Base-by-base conservation (phyloP, 768 basidiomycete genomes). In the Russula sp. region DNA sequence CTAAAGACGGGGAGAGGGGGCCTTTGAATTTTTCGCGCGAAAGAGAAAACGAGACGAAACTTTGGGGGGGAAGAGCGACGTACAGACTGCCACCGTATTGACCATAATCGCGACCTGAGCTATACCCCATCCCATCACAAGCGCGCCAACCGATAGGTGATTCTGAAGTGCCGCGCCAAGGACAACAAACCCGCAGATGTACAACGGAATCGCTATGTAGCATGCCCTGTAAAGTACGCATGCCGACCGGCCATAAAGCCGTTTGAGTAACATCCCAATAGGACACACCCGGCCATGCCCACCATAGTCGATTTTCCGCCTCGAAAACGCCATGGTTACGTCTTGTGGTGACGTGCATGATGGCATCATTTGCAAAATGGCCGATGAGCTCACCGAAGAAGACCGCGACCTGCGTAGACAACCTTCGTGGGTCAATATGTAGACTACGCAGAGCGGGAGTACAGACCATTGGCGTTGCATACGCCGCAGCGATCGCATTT, bases 101-200 rank as follows among this genome's bases (percentile, higher is more conserved):
- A 86, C 77, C 77, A 86, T 79, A 58, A 81, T 71, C 0, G 80
- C 75, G 3, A 83, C 72, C 61, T 83, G 76, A 0, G 83, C 79
- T 56, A 86, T 79, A 10, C 82, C 84, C 86, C 86, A 88, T 16
- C 86, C 86, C 72, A 86, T 80, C 56, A 87, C 75, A 32, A 87
- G 68, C 1, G 79, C 82, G 4, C 75, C 81, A n/a, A 79, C 70
- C 36, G 74, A 75, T 0, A 83, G 71, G 60, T 81, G 80, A 18
- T 81, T 78, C 68, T 85, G 76, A 52, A 86, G 71, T 5, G 79
- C 72, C 0, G 78, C 79, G 6, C 85, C 86, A 5, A 88, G 74
- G 0, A 80, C 69, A 42, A 86, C 73, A 66, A 86, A 85, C 4
- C 86, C 85, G 48, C 76, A 79, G 52, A 88, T 74, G 68, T 82